These are phyloP conservation scores for Lenzites betulinus DNA, from an alignment of 768 basidiomycete genomes.

Conservation along the genomic window DNA sequence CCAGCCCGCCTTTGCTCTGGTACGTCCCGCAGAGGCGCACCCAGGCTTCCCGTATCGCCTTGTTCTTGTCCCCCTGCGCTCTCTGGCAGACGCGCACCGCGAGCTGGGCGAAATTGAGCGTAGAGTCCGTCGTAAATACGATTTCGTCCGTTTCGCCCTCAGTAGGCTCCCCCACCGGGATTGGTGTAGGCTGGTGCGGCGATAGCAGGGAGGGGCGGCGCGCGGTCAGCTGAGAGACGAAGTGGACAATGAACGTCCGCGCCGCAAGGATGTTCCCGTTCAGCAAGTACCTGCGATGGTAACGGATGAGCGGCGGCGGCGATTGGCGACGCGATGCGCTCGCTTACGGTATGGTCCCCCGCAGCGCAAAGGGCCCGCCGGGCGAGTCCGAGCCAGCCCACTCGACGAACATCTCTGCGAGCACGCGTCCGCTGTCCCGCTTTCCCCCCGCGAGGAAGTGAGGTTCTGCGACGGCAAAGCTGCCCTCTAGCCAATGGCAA, in stretches of 20 bases:
- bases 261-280: conserved; percentile 93
- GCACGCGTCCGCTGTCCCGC: conserved; percentile 82
- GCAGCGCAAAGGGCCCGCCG: conserved; percentile 78
- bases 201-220: conserved; percentile 45
- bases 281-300: conserved; percentile 59
- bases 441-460: conserved; percentile 87
- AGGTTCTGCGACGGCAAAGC: conserved; percentile 72
- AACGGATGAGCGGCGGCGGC: conserved; percentile 7
- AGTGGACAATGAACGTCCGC: conserved; percentile 86
- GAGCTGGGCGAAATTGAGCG: conserved; percentile 89
- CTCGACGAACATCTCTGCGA: conserved; percentile 84
- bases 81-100: conserved; percentile 88
- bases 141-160: conserved; percentile 56
- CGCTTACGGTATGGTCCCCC: conserved; percentile 83
- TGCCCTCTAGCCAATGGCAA: conserved; percentile 55
- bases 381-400: conserved; percentile 63
- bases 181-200: conserved; percentile 42
- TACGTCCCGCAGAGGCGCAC: conserved; percentile 83
- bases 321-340: background rate
- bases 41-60: conserved; percentile 80
- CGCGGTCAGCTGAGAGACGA: conserved; percentile 62
- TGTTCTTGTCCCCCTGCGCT: conserved; percentile 77
- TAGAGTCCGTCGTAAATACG: conserved; percentile 68
- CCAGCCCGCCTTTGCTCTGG: conserved; percentile 64
- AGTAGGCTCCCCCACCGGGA: conserved; percentile 49